Evolutionary conservation across 2,329 filamentous ascomycete species (phyloP).

Genomic region (Aspergillus alliaceus): DNA sequence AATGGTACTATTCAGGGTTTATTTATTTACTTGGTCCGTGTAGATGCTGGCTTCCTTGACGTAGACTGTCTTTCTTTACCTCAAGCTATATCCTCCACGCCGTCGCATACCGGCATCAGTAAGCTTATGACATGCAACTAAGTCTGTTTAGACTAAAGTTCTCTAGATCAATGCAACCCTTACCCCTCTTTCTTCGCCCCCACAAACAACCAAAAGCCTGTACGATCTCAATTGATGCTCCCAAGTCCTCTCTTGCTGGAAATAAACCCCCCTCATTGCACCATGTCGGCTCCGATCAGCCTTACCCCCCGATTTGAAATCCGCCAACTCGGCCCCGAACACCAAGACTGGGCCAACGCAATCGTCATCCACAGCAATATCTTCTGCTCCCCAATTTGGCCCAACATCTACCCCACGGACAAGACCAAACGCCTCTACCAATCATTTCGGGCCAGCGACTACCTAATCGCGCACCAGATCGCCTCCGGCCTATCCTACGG

Average conservation of each 20-base stretch:
- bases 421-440: conserved; percentile 1
- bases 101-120: no score
- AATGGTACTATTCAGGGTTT: neutral
- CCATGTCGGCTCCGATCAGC: neutral
- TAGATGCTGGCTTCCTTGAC: neutral
- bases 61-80: neutral
- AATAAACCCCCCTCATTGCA: neutral
- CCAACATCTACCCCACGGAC: neutral
- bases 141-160: no score
- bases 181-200: neutral
- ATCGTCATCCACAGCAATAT: conserved; percentile 7
- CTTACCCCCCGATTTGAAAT: conserved; percentile 5
- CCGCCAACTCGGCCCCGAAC: conserved; percentile 2
- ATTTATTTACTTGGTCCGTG: neutral
- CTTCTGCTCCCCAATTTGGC: conserved; percentile 6
- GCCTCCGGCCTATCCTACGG: conserved; percentile 7
- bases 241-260: no score
- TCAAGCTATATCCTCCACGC: no score
- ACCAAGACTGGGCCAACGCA: conserved; percentile 9
- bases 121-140: no score
- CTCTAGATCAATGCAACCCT: neutral
- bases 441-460: neutral
- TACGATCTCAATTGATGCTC: neutral
- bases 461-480: conserved; percentile 5
- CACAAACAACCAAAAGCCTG: neutral